Conservation (phyloP, 148 eudicot species). For the Cornus controversa region DNA sequence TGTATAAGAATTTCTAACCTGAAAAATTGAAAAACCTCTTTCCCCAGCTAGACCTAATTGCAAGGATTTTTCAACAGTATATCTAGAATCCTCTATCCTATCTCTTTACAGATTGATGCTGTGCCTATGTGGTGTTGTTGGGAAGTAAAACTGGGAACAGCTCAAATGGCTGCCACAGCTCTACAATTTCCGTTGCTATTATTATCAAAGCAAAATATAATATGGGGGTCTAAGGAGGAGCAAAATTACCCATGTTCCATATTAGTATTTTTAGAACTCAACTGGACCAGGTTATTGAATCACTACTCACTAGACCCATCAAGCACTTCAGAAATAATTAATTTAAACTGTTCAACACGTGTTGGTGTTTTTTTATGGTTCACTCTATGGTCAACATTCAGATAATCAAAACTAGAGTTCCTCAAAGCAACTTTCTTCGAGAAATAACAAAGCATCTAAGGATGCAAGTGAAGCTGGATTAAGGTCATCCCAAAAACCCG, state of each 20-base stretch:
- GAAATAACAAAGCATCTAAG: neutral
- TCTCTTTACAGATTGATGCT: too few species aligned
- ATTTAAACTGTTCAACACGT: neutral
- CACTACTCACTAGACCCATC: constrained; percentile 4
- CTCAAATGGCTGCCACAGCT: neutral
- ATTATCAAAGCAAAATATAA: neutral
- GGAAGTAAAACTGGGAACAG: neutral
- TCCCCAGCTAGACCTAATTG: too few species aligned
- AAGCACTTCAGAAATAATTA: neutral
- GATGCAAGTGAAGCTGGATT: neutral
- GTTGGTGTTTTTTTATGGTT: neutral
- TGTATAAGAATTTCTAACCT: too few species aligned
- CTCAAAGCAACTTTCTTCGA: neutral
- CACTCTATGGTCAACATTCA: neutral
- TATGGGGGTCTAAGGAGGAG: neutral
- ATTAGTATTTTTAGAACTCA: neutral
- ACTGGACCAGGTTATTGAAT: neutral
- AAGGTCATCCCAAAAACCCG: neutral
- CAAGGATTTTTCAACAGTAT: too few species aligned
- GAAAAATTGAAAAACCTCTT: too few species aligned
- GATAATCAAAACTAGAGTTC: neutral
- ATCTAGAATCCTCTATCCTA: too few species aligned
- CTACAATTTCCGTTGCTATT: neutral
- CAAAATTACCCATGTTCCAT: neutral
- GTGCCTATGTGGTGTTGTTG: too few species aligned